Percentiles rank a stretch among this genome's conserved stretches.
phyloP scores from a whole-genome alignment of 169 alveolate species.

The Cyclospora cayetanensis region DNA sequence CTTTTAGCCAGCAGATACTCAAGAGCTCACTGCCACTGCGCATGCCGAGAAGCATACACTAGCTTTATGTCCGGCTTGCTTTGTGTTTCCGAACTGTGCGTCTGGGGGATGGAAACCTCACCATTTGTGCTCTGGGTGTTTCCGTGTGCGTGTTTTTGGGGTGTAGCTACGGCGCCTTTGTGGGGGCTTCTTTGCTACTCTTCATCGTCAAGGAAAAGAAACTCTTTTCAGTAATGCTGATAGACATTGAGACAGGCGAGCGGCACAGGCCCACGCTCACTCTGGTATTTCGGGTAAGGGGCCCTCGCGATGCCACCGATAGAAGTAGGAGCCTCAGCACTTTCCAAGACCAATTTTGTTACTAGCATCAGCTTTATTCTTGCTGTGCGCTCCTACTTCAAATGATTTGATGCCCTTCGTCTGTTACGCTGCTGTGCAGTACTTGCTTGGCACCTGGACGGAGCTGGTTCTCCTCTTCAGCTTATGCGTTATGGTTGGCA shows the following conservation, averaged over 20 bases:
- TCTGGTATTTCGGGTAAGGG: not conserved
- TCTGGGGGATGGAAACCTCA: too few relatives aligned
- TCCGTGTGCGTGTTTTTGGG: too few relatives aligned
- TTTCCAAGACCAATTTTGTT: not conserved
- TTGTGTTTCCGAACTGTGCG: too few relatives aligned
- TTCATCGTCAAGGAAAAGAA: not conserved
- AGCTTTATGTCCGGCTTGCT: too few relatives aligned
- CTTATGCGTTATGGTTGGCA: not conserved
- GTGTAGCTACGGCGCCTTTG: not conserved
- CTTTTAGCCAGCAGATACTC: not conserved
- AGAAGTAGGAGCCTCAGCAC: not conserved
- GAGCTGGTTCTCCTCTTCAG: not conserved
- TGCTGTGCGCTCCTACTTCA: too few relatives aligned
- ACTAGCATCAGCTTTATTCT: too few relatives aligned
- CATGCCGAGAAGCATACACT: too few relatives aligned
- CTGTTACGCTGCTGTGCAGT: not conserved
- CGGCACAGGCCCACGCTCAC: not conserved
- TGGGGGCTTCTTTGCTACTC: not conserved
- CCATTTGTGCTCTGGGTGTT: too few relatives aligned
- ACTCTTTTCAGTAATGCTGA: not conserved
- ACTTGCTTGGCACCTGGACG: not conserved
- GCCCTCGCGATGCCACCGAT: too few relatives aligned
- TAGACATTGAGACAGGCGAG: not conserved
- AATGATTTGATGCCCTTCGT: too few relatives aligned
- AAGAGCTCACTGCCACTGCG: too few relatives aligned